Percentiles rank a stretch among this genome's conserved stretches.
Evolutionary conservation across 192 early-diverging fungal species (phyloP).

Genomic region (Dissophora globulifera): DNA sequence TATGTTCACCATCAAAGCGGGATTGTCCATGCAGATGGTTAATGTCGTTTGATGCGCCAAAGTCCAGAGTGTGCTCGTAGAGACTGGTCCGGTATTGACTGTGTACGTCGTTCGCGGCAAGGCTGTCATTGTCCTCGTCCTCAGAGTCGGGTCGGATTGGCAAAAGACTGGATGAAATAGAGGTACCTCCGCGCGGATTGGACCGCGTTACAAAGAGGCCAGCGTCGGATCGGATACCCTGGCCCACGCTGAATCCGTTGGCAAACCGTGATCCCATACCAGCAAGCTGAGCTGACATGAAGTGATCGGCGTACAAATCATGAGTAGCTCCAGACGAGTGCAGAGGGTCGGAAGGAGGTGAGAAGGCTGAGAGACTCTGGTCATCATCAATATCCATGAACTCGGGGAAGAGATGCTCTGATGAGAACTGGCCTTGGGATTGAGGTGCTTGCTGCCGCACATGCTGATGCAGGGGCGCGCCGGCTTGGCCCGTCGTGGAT

Average conservation of each 20-base stretch:
- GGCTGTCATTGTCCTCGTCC: conserved; percentile 14
- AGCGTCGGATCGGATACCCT: conserved; percentile 5
- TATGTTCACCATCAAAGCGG: neutral
- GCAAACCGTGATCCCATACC: neutral
- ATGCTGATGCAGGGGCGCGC: neutral
- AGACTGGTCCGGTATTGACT: neutral
- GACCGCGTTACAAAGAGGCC: conserved; percentile 2
- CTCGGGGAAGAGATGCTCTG: too few species aligned
- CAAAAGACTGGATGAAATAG: conserved; percentile 25
- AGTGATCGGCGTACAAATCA: neutral
- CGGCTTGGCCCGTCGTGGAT: conserved; percentile 2
- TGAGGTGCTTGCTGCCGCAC: neutral
- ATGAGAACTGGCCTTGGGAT: neutral
- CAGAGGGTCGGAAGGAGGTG: neutral
- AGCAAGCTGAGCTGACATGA: neutral
- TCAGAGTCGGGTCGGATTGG: conserved; percentile 30
- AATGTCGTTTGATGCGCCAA: neutral
- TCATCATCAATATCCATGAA: conserved; percentile 6
- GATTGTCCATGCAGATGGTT: neutral
- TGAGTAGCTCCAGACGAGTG: neutral
- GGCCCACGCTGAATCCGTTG: neutral
- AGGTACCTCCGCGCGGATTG: conserved; percentile 22
- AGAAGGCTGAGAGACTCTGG: too few species aligned
- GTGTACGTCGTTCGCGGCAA: neutral
- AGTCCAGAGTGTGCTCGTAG: neutral